These are phyloP conservation scores for Leccinum brunneo-olivaceum DNA, from an alignment of 1,284 basidiomycete genomes.

Conservation along the genomic window DNA sequence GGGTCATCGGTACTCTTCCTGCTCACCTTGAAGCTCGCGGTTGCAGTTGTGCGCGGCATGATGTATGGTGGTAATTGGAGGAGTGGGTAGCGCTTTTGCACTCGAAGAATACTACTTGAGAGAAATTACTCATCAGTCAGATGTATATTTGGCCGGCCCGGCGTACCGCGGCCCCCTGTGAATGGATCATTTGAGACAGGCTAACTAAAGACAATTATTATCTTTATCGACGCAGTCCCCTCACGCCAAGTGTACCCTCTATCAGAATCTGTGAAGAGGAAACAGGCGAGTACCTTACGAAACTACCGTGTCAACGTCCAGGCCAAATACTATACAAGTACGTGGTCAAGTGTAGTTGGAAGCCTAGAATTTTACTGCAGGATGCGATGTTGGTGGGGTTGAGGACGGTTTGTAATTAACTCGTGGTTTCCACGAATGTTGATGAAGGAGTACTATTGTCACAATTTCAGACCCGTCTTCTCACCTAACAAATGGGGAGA, in stretches of 20 bases:
- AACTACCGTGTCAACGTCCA: conserved; percentile 1
- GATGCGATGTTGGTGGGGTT: conserved; percentile 1
- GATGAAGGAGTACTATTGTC: conserved; percentile 29
- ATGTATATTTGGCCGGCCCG: conserved; percentile 10
- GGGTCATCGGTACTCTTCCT: neutral
- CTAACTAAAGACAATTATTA: too few relatives aligned
- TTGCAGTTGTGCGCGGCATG: conserved; percentile 63
- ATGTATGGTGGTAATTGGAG: conserved; percentile 13
- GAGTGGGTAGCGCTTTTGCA: too few relatives aligned
- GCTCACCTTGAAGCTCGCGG: conserved; percentile 56
- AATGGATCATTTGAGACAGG: too few relatives aligned
- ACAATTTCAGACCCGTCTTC: conserved; percentile 4
- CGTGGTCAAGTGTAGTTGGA: neutral
- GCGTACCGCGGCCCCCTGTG: neutral
- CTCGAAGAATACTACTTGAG: too few relatives aligned
- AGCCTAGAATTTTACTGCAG: conserved; percentile 7
- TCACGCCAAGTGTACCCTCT: too few relatives aligned
- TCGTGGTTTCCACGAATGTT: conserved; percentile 29
- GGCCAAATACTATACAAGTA: conserved; percentile 7
- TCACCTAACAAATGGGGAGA: neutral
- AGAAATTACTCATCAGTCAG: conserved; percentile 3
- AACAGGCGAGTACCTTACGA: conserved; percentile 3
- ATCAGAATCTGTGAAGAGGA: neutral
- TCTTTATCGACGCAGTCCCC: too few relatives aligned
- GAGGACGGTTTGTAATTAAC: conserved; percentile 21